Conservation (phyloP, 805 yeast species). For the Pichia phayaonensis region DNA sequence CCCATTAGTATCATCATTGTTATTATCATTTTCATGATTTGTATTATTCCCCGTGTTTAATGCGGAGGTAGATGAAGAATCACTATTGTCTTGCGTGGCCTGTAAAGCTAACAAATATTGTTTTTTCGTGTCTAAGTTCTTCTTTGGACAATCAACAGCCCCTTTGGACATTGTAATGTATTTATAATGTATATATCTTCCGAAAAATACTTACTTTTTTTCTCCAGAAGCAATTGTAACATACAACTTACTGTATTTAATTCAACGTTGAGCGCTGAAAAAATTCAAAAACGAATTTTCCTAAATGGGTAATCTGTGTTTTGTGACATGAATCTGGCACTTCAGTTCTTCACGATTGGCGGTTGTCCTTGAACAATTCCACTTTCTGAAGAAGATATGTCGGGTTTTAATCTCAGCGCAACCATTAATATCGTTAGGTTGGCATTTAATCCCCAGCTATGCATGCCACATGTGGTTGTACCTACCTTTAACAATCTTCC, state of each 20-base stretch:
- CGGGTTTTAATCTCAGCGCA: constrained; percentile 57
- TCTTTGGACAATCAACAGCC: not conserved
- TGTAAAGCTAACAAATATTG: not conserved
- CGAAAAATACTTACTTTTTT: not conserved
- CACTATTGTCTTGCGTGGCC: not conserved
- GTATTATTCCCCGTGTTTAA: not conserved
- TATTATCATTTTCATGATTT: not conserved
- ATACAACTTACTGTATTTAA: too few species aligned
- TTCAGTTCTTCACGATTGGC: not conserved
- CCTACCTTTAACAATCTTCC: constrained; percentile 36
- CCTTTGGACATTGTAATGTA: not conserved
- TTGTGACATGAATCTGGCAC: not conserved
- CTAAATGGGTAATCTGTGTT: not conserved
- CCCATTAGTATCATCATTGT: constrained; percentile 5
- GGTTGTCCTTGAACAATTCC: not conserved
- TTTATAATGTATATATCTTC: not conserved
- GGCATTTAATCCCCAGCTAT: constrained; percentile 54
- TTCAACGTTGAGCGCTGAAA: not conserved
- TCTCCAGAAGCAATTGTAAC: not conserved
- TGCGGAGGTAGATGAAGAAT: not conserved
- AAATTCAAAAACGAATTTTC: not conserved
- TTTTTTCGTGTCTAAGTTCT: not conserved
- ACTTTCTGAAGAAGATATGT: constrained; percentile 2
- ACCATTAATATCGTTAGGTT: constrained; percentile 60
- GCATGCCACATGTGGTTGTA: constrained; percentile 61